Evolutionary conservation across 495 filamentous ascomycete species (phyloP), one percentile per base, ranked within the genome.

Genomic region (Daldinia childiae): DNA sequence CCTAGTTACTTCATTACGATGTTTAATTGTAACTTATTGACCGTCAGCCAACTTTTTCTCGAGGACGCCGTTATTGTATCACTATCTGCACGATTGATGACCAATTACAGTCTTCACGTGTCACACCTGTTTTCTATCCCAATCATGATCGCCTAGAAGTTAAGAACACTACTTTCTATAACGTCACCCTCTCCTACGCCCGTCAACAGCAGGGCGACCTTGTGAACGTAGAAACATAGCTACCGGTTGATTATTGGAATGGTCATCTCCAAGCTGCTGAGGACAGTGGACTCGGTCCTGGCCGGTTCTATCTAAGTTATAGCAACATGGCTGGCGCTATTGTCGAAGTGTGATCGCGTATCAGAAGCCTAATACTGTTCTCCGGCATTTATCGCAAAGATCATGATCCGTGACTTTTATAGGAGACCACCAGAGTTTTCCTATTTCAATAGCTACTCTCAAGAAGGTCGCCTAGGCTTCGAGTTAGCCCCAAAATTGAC

Each of bases 91-190:
- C 39, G 58, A 38, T 17, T 71, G 12, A 63, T 71, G n/a, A 59
- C 69, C 17, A 62, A 71, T 41, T 66, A 71, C 30, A 62, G 51
- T 34, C 62, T 56, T 26, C 38, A 62, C 8, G 58, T 71, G 51
- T 71, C 62, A 66, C 68, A 4, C 62, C 62, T 39, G 17, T 66
- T 7, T 43, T 66, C 51, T 66, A 71, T 43, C 58, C 68, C 26
- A 41, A 71, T 15, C 62, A 71, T 41, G 62, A 15, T 29, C 58
- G 62, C 24, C 19, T 66, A n/a, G 51, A 57, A 15, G 58, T 61
- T 17, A 34, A 54, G 9, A 41, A 17, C n/a, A 15, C n/a, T 41
- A 41, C 39, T 41, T 41, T 7, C 39, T 41, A n/a, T n/a, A 41
- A 41, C n/a, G 6, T 17, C 39, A 41, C 39, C 38, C 38, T 41